Base-by-base conservation (phyloP, 176 grass and related monocot species). In the Cocos nucifera region DNA sequence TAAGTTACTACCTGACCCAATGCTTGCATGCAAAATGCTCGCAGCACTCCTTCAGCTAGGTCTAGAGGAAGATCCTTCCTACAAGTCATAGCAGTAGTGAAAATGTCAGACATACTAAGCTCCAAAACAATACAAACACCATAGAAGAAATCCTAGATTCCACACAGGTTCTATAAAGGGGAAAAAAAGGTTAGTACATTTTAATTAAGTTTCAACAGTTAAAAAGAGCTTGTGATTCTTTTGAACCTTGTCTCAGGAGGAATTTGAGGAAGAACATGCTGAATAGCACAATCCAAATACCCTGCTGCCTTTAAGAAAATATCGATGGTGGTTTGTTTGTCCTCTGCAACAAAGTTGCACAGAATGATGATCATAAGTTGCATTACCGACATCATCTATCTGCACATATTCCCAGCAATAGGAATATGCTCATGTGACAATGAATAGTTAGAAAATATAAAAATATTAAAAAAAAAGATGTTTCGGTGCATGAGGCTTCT, bases 291-390 rank as follows among this genome's bases (percentile, higher is more conserved):
- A n/a, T 73, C 49, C n/a, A 73, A 27, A 73, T 73, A 73, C 9
- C 70, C 70, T 63, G 70, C 70, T 54, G 70, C 70, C 58, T 73
- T 73, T 19, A 73, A 73, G 17, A 73, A 62, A 54, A 62, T 63
- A 20, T 73, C 70, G 55, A 73, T 73, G 24, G 70, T 54, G 50
- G 24, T 51, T 7, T 19, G 19, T 51, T 49, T 30, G 22, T 17
- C 62, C 59, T 73, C 70, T 73, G 51, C 48, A 73, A 62, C 59
- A 44, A 26, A 30, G 19, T 60, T 21, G 25, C 17, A 39, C 35
- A 14, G 9, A 44, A 44, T 44, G 35, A 12, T 35, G 35, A 44
- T 44, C 7, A 44, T 44, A 44, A 10, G 35, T 44, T 44, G 35
- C 35, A 44, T 44, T 14, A 14, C 10, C 2, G 2, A 44, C 7